Base-by-base conservation (phyloP, 495 filamentous ascomycete genomes). In the Aspergillus steynii region DNA sequence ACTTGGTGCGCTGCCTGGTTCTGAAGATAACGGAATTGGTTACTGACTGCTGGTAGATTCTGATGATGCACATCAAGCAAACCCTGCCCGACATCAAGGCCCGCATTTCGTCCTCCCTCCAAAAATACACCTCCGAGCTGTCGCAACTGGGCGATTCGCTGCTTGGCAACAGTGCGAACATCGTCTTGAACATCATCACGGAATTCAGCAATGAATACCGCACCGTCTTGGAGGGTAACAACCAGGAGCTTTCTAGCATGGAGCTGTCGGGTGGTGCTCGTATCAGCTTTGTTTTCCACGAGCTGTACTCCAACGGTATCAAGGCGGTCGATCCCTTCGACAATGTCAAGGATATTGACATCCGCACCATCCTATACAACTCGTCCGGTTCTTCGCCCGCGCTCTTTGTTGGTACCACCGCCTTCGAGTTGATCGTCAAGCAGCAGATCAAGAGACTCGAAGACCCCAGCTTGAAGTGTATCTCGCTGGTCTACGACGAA, bases 41-140 rank as follows among this genome's bases (percentile, higher is more conserved):
- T 3, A 32, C 58, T 63, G 59, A 57, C 53, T 9, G 29, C 65
- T 56, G 15, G 28, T 74, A 90, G 87, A 98, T 99, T 75, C 85
- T 99, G 61, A 98, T 98, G 95, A 99, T 98, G 95, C 95, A 99
- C 81, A 99, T 99, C 81, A 99, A 99, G 77, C 95, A 99, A 80
- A 99, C 95, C 6, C 85, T 99, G 10, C 95, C 95, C 29, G 95
- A 99, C 71, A 99, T 99, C 81, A 99, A 98, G 76, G 89, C 88
- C 20, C 90, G 96, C 61, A 99, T 99, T 70, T 85, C 90, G 10
- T 88, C 90, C 60, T 96, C 93, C 37, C 85, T 99, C 53, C 90
- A 93, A 69, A 98, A 98, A 67, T 99, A 99, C 74, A 81, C 82
- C 3, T 76, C 86, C 42, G 96, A 99, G 74, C 84, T 99, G 26